These are phyloP conservation scores for Ensete glaucum DNA, from an alignment of 176 grass and related monocot species.

Conservation along the genomic window DNA sequence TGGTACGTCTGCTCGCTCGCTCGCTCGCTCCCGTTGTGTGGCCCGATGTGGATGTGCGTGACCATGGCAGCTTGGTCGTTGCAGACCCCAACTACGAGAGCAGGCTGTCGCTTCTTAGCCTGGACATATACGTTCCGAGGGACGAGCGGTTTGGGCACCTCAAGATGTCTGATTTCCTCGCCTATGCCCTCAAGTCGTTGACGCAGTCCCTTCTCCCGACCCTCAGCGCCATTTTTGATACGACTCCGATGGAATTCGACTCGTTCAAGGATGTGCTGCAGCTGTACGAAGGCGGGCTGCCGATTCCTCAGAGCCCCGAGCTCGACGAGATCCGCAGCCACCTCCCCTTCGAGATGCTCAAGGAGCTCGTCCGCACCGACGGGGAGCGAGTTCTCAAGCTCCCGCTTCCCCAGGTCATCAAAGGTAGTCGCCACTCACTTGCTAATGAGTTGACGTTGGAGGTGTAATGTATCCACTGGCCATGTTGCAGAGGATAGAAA, in stretches of 20 bases:
- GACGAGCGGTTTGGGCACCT: conserved; percentile 78
- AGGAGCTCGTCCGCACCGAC: conserved; percentile 40
- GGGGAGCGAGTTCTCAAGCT: conserved; percentile 48
- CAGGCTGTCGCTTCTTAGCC: conserved; percentile 25
- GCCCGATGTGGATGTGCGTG: neutral
- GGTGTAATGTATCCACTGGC: neutral
- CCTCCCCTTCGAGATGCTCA: conserved; percentile 50
- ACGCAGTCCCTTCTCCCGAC: conserved; percentile 41
- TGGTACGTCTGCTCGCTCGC: conserved; percentile 21
- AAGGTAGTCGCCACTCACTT: conserved; percentile 17
- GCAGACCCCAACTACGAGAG: conserved; percentile 67
- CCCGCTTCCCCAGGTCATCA: conserved; percentile 66
- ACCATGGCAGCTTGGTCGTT: neutral
- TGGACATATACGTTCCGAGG: conserved; percentile 46
- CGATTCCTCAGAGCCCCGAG: conserved; percentile 24
- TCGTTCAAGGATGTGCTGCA: conserved; percentile 64
- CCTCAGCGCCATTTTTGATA: conserved; percentile 29
- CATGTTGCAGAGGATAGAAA: conserved; percentile 31
- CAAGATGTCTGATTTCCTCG: conserved; percentile 76
- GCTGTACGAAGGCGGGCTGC: conserved; percentile 47
- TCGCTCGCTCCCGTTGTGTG: neutral
- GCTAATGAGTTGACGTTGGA: neutral
- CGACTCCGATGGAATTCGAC: conserved; percentile 47
- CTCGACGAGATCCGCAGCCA: conserved; percentile 35
- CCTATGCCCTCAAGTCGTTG: conserved; percentile 50